phyloP scores from a whole-genome alignment of 345 rosid genomes.

The Lenwebbia sp. region DNA sequence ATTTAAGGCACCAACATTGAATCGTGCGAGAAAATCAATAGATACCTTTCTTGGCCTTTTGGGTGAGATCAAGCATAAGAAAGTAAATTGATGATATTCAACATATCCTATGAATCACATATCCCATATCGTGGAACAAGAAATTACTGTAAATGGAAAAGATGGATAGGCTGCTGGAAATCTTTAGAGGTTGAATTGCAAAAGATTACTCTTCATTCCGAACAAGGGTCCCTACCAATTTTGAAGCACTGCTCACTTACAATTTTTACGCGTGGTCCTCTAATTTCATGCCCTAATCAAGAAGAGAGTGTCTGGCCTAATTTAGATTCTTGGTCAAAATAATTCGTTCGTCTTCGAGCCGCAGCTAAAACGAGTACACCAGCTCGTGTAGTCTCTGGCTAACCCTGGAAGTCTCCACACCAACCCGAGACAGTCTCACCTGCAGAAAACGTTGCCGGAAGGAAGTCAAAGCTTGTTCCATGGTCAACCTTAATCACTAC shows the following conservation, averaged over 20 bases:
- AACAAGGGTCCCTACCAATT: neutral
- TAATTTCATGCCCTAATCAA: neutral
- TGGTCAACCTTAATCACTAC: neutral
- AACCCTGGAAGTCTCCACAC: constrained; percentile 9
- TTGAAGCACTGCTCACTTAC: neutral
- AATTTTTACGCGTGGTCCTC: neutral
- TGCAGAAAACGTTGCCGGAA: neutral
- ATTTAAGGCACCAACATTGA: neutral
- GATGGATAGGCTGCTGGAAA: neutral
- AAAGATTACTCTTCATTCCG: neutral
- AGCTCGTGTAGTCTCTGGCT: constrained; percentile 10
- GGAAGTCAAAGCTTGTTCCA: too few relatives aligned
- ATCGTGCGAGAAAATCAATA: neutral
- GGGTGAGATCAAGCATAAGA: neutral
- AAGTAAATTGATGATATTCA: neutral
- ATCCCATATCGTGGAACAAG: neutral
- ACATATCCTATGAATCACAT: neutral
- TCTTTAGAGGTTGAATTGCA: neutral
- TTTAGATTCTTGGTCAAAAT: neutral
- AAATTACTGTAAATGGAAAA: neutral
- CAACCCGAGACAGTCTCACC: constrained; percentile 11
- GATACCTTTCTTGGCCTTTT: neutral
- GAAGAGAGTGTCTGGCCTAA: too few relatives aligned
- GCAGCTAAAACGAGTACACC: neutral
- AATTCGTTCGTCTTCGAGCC: neutral